phyloP scores from a whole-genome alignment of 2,329 filamentous ascomycete species.

The Colletotrichum sp. region DNA sequence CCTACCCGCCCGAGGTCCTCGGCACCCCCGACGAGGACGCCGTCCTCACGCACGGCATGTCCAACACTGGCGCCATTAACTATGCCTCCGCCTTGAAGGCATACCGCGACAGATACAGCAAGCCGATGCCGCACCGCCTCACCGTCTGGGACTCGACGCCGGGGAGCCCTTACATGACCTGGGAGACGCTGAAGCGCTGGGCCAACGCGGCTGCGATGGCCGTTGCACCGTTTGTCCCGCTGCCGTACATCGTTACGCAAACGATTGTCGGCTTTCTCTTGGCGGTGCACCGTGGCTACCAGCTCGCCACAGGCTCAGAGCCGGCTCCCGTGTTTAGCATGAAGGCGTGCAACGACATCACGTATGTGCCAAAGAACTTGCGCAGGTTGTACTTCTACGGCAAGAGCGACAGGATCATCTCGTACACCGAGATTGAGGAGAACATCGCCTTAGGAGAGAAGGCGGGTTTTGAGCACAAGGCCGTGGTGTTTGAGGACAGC shows the following conservation, averaged over 20 bases:
- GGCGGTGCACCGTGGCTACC: constrained; percentile 36
- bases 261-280: constrained; percentile 50
- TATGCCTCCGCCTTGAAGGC: constrained; percentile 53
- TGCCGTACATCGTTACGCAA: constrained; percentile 54
- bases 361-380: constrained; percentile 36
- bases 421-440: constrained; percentile 58
- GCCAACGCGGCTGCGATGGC: constrained; percentile 58
- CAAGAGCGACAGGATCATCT: constrained; percentile 61
- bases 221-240: constrained; percentile 49
- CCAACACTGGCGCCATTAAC: constrained; percentile 63
- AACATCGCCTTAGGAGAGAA: constrained; percentile 53
- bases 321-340: constrained; percentile 36
- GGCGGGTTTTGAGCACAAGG: constrained; percentile 53
- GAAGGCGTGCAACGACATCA: neutral
- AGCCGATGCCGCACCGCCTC: constrained; percentile 51
- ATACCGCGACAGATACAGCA: constrained; percentile 41
- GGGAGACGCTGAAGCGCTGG: constrained; percentile 52
- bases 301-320: constrained; percentile 41
- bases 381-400: constrained; percentile 64
- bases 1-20: constrained; percentile 30
- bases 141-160: constrained; percentile 59
- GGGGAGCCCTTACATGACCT: constrained; percentile 46
- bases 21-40: constrained; percentile 18
- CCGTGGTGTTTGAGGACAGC: constrained; percentile 61
- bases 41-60: constrained; percentile 60